Evolutionary conservation across 768 basidiomycete species (phyloP), one percentile per base, ranked within the genome.

Genomic region (Mrakia hoshinonis): DNA sequence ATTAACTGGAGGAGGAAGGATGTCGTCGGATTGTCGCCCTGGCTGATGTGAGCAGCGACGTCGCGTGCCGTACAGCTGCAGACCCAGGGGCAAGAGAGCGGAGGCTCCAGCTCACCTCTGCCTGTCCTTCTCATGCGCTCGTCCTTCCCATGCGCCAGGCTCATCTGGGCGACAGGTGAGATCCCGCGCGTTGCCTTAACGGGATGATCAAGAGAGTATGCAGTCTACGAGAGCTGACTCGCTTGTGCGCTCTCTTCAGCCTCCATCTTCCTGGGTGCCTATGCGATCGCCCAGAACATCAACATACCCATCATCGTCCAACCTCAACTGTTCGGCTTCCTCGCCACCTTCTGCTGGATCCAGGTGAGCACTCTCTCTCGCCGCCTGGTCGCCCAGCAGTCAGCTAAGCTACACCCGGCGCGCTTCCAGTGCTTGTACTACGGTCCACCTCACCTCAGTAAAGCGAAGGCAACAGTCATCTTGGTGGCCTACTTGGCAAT

Each of bases 1-100:
- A 90, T 91, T 78, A 88, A 84, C 74, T 87, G 85, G 81, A 82
- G 85, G 46, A 81, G 81, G 24, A 87, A 90, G 75, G 85, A 84
- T 29, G 89, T 87, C 0, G 81, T 84, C 34, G 90, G 90, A 0
- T 81, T 91, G 12, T 90, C 89, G 1, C 83, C 82, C 18, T 85
- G 80, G 78, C 82, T 92, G 39, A 84, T 90, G 88, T 87, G 77
- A 46, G 74, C 36, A 1, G 26, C 39, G 4, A 38, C 31, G 24
- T 48, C 39, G 20, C 6, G 49, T 11, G 13, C 15, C 29, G 34
- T 18, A 38, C 18, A 22, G 55, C 13, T n/a, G n/a, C 6, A 13
- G 55, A 60, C 29, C 29, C 10, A 36, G 31, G 55, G 36, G 20
- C 2, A 31, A 38, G 34, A 22, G 58, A 60, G 34, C 26, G 6